Conservation (phyloP, 352 stramenopile species). For the Pythium insidiosum region DNA sequence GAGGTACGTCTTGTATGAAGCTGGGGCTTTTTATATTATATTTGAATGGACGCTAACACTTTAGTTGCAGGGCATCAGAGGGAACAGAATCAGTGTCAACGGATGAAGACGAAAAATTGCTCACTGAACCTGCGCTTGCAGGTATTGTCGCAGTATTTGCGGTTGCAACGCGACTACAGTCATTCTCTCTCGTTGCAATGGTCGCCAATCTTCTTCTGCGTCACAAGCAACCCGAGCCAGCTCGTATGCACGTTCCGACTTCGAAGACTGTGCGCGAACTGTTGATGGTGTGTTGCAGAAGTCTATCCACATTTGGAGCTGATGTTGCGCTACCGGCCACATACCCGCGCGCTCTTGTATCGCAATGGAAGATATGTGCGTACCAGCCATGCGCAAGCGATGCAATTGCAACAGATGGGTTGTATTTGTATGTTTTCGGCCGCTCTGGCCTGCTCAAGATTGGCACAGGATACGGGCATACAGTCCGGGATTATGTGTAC, state of each 20-base stretch:
- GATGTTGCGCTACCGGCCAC: constrained; percentile 29
- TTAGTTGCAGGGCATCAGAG: too few species aligned
- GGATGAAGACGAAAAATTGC: too few species aligned
- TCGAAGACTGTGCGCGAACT: too few species aligned
- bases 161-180: constrained; percentile 54
- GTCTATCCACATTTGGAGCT: constrained; percentile 19
- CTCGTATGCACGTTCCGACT: too few species aligned
- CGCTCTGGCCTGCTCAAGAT: constrained; percentile 59
- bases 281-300: too few species aligned
- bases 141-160: constrained; percentile 31
- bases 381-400: constrained; percentile 61
- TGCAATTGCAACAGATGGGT: constrained; percentile 58
- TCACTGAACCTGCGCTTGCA: constrained; percentile 21
- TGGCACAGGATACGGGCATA: constrained; percentile 53
- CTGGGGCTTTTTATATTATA: too few species aligned
- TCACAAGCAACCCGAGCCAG: too few species aligned
- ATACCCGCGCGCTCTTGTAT: constrained; percentile 40
- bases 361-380: constrained; percentile 59
- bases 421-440: constrained; percentile 62
- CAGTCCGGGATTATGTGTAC: constrained; percentile 67
- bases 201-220: too few species aligned
- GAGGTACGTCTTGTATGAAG: constrained; percentile 13
- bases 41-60: too few species aligned
- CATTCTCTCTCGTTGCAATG: constrained; percentile 45
- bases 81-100: too few species aligned